Conservation (phyloP, 306 rosid species). For the Fragaria nilgerrensis region DNA sequence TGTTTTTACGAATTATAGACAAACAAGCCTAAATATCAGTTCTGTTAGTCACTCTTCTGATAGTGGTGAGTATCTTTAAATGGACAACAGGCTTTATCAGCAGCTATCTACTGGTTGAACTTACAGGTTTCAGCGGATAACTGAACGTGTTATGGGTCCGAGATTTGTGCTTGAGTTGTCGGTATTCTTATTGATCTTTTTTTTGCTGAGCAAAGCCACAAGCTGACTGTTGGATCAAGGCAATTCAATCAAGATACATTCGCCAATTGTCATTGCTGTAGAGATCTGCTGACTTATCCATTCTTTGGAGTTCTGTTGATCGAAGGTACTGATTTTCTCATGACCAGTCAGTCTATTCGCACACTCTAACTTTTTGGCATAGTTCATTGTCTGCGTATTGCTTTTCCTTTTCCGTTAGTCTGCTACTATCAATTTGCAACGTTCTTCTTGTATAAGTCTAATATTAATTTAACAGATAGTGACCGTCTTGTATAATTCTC, state of each 20-base stretch:
- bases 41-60: constrained; percentile 39
- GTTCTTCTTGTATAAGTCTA: background rate
- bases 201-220: constrained; percentile 36
- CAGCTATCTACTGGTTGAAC: constrained; percentile 97
- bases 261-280: background rate
- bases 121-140: constrained; percentile 54
- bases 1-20: background rate
- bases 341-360: background rate
- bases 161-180: constrained; percentile 44
- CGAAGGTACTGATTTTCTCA: constrained; percentile 26
- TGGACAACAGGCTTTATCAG: constrained; percentile 98
- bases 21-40: constrained; percentile 1
- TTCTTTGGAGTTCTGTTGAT: constrained; percentile 7
- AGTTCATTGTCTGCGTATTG: background rate
- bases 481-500: background rate
- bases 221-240: constrained; percentile 32
- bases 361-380: background rate
- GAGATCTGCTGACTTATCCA: constrained; percentile 3
- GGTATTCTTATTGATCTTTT: constrained; percentile 35
- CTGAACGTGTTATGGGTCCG: constrained; percentile 26
- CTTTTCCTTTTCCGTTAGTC: background rate
- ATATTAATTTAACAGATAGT: background rate
- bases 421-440: background rate
- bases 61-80: constrained; percentile 68
- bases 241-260: constrained; percentile 17